Conservation (phyloP, 352 stramenopile genomes). For the Phytophthora tubulina region DNA sequence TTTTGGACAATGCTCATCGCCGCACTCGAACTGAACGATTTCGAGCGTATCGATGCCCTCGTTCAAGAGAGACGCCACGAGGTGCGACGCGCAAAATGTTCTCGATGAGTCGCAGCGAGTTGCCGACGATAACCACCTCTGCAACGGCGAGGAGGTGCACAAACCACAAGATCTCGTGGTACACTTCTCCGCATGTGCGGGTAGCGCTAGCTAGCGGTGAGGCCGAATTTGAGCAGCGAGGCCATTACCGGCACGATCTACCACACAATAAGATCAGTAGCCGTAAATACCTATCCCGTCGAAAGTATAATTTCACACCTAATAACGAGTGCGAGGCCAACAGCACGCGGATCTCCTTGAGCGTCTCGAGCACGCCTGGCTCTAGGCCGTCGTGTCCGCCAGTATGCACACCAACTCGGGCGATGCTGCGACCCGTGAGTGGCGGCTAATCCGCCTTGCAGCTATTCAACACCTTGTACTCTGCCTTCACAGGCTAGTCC, state of each 20-base stretch:
- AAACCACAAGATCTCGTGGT: constrained; percentile 85
- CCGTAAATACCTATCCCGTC: constrained; percentile 14
- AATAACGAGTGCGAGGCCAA: constrained; percentile 55
- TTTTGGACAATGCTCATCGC: constrained; percentile 69
- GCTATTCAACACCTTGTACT: too few relatives aligned
- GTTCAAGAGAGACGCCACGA: constrained; percentile 60
- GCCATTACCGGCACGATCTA: constrained; percentile 83
- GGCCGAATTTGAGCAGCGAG: constrained; percentile 67
- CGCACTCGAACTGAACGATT: constrained; percentile 75
- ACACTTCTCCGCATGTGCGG: constrained; percentile 73
- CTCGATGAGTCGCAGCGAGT: constrained; percentile 82
- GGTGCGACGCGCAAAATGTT: constrained; percentile 74
- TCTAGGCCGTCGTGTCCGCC: constrained; percentile 50
- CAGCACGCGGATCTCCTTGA: constrained; percentile 74
- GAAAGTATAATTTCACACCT: neutral
- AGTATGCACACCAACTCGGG: constrained; percentile 62
- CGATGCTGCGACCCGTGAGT: constrained; percentile 64
- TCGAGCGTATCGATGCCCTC: constrained; percentile 85
- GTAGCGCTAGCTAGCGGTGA: constrained; percentile 73
- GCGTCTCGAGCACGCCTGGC: constrained; percentile 72
- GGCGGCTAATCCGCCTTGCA: constrained; percentile 49
- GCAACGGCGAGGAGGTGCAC: constrained; percentile 63
- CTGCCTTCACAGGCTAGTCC: too few relatives aligned
- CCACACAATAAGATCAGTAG: constrained; percentile 20
- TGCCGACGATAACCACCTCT: constrained; percentile 78